Percentiles rank a stretch among this genome's conserved stretches.
phyloP scores from a whole-genome alignment of 768 basidiomycete genomes.

The Mycena kentingensis region DNA sequence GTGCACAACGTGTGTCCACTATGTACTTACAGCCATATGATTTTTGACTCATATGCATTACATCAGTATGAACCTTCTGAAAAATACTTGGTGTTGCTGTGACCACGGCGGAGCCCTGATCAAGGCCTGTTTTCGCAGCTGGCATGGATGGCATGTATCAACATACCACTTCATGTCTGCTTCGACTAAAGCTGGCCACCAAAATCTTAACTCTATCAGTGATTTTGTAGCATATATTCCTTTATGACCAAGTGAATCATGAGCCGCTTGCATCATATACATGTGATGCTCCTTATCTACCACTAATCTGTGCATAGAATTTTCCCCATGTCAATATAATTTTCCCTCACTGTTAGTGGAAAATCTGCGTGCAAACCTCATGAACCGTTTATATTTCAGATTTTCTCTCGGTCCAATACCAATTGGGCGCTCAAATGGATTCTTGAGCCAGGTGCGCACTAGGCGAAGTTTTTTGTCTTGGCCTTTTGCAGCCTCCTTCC shows the following conservation, averaged over 20 bases:
- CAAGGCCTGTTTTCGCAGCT: constrained; percentile 25
- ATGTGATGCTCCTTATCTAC: constrained; percentile 6
- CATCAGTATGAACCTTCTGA: constrained; percentile 30
- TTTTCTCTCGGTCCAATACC: not conserved
- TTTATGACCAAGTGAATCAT: constrained; percentile 24
- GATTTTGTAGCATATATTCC: constrained; percentile 9
- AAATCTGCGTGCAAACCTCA: not conserved
- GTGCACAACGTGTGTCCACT: constrained; percentile 28
- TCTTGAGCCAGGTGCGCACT: constrained; percentile 2
- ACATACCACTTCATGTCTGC: constrained; percentile 34
- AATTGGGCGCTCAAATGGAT: not conserved
- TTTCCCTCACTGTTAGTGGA: not conserved
- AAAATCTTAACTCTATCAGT: constrained; percentile 22
- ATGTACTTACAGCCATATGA: constrained; percentile 27
- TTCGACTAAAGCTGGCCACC: constrained; percentile 24
- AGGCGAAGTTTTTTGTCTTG: not conserved
- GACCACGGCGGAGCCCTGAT: constrained; percentile 31
- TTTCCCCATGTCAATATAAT: not conserved
- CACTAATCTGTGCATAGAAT: constrained; percentile 3
- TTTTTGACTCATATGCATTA: constrained; percentile 29
- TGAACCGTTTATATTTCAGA: constrained; percentile 2
- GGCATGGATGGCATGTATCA: constrained; percentile 36
- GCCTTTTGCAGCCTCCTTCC: not conserved
- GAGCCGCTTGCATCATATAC: constrained; percentile 14
- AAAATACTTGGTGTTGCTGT: constrained; percentile 30